These are phyloP conservation scores for Alternaria metachromatica DNA, from an alignment of 2,329 filamentous ascomycete genomes.

Conservation along the genomic window DNA sequence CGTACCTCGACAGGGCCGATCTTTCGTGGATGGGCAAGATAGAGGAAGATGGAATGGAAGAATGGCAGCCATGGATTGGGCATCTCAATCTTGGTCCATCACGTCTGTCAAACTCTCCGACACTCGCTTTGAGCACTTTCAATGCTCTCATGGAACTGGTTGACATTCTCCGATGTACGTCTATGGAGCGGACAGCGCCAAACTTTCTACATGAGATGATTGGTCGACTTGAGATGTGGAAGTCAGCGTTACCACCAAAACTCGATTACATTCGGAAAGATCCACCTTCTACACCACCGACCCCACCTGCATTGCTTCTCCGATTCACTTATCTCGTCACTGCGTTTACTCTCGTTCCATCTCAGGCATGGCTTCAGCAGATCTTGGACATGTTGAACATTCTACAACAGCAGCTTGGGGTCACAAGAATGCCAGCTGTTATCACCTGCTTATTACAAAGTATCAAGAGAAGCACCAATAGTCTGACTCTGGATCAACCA, in stretches of 20 bases:
- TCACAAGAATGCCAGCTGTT: constrained; percentile 33
- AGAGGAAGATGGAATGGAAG: constrained; percentile 71
- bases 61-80: constrained; percentile 75
- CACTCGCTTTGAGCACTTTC: constrained; percentile 60
- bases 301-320: constrained; percentile 36
- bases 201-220: constrained; percentile 45
- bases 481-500: constrained; percentile 16
- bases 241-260: constrained; percentile 29
- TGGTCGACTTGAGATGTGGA: constrained; percentile 49
- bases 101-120: constrained; percentile 27
- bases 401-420: constrained; percentile 30
- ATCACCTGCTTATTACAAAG: constrained; percentile 29
- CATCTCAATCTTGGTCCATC: constrained; percentile 47
- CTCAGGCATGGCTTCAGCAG: constrained; percentile 25
- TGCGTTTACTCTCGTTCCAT: constrained; percentile 26
- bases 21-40: constrained; percentile 56
- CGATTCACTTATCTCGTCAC: constrained; percentile 35
- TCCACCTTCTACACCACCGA: constrained; percentile 21
- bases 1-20: constrained; percentile 59
- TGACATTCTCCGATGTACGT: constrained; percentile 27
- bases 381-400: constrained; percentile 29
- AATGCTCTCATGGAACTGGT: constrained; percentile 55
- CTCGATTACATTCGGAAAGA: constrained; percentile 33
- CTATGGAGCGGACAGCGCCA: constrained; percentile 20
- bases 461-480: constrained; percentile 17